Percentiles rank a stretch among this genome's conserved stretches.
Conservation (phyloP, 164 flowering plant species). For the Vitis labrusca region DNA sequence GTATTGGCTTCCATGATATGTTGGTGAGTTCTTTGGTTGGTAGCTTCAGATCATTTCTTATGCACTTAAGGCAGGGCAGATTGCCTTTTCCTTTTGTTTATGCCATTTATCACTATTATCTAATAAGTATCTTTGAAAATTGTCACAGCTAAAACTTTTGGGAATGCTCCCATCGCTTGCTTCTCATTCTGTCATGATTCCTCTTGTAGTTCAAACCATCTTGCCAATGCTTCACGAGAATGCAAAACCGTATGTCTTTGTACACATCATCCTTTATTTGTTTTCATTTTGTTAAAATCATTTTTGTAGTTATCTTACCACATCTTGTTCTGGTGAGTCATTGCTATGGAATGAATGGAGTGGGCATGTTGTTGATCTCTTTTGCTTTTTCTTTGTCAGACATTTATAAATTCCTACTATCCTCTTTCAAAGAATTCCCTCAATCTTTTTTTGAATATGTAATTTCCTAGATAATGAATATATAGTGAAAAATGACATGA, state of each 20-base stretch:
- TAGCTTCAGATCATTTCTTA: background rate
- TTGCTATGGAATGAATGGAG: too few species aligned
- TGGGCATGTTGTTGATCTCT: too few species aligned
- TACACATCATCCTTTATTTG: slow-evolving; percentile 2
- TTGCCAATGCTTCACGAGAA: slow-evolving; percentile 78
- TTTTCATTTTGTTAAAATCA: background rate
- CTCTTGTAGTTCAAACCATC: slow-evolving; percentile 75
- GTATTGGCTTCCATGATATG: slow-evolving; percentile 28
- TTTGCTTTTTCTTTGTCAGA: too few species aligned
- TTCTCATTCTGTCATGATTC: slow-evolving; percentile 74
- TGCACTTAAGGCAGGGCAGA: slow-evolving; percentile 1
- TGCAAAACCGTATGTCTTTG: slow-evolving; percentile 57
- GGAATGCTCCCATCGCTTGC: slow-evolving; percentile 80
- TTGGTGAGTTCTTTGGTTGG: slow-evolving; percentile 42
- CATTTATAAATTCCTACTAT: too few species aligned
- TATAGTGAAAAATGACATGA: too few species aligned
- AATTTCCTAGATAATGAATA: too few species aligned
- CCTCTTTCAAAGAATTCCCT: too few species aligned
- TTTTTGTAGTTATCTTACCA: too few species aligned
- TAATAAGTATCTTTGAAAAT: slow-evolving; percentile 3
- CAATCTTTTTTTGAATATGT: too few species aligned
- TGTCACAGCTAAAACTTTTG: slow-evolving; percentile 74
- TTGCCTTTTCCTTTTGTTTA: slow-evolving; percentile 1
- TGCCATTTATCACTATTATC: background rate
- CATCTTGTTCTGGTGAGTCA: too few species aligned